Evolutionary conservation across 1,284 basidiomycete genomes (phyloP).

Genomic region (Malassezia psittaci): DNA sequence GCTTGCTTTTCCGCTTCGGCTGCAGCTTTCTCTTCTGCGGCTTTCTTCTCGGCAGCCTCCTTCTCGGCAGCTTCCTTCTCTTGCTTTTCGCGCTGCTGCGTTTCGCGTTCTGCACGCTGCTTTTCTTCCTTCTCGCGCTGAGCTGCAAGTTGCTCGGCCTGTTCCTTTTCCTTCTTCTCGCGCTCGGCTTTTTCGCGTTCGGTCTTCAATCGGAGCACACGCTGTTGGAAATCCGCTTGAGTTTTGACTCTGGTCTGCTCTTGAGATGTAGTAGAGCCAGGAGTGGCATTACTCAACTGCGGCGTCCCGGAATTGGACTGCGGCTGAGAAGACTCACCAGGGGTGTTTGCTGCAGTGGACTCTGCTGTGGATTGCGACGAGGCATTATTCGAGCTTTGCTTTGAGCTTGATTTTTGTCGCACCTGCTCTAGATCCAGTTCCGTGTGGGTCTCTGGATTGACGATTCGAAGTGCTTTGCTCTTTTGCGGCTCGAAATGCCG

Average conservation of each 20-base stretch:
- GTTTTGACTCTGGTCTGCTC: conserved; percentile 38
- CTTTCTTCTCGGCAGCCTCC: conserved; percentile 21
- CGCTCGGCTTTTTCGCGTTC: conserved; percentile 30
- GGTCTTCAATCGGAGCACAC: conserved; percentile 20
- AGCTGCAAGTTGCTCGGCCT: conserved; percentile 7
- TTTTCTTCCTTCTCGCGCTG: conserved; percentile 15
- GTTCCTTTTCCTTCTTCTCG: conserved; percentile 19
- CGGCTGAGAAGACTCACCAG: conserved; percentile 11
- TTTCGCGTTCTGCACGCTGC: conserved; percentile 16
- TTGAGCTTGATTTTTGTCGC: conserved; percentile 9
- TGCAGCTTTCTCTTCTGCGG: conserved; percentile 15
- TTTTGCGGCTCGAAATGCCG: conserved; percentile 43
- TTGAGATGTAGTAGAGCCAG: conserved; percentile 18
- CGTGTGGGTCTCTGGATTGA: conserved; percentile 46
- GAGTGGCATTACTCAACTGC: conserved; percentile 5
- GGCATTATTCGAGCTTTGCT: conserved; percentile 10
- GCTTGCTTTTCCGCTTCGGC: conserved; percentile 11
- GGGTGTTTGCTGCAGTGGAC: conserved; percentile 16
- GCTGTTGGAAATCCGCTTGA: conserved; percentile 32
- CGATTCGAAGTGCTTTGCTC: conserved; percentile 45
- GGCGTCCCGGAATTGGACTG: conserved; percentile 5
- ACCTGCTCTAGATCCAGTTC: conserved; percentile 38
- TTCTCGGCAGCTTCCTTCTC: conserved; percentile 23
- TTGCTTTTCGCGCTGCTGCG: conserved; percentile 16
- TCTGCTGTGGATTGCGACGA: conserved; percentile 20